Conservation (phyloP, 345 rosid species). For the Kandelia obovata region DNA sequence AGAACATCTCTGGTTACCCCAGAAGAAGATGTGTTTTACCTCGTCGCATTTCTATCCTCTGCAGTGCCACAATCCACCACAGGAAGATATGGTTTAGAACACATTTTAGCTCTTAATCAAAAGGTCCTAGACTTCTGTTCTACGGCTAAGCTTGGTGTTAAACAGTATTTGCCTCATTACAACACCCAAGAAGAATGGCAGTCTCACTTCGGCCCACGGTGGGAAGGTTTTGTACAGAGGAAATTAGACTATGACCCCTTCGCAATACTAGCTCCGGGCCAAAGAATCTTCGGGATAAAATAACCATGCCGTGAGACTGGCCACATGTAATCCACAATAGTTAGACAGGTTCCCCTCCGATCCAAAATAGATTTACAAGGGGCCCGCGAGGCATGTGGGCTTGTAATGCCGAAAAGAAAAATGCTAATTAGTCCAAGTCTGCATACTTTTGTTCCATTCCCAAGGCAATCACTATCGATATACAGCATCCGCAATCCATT, state of each 20-base stretch:
- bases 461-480: conserved; percentile 4
- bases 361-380: not conserved
- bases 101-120: conserved; percentile 61
- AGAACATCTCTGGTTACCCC: conserved; percentile 72
- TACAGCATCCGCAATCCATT: conserved; percentile 10
- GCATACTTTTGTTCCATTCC: conserved; percentile 14
- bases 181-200: conserved; percentile 70
- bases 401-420: conserved; percentile 21
- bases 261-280: conserved; percentile 93
- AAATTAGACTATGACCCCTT: conserved; percentile 76
- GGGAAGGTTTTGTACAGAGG: conserved; percentile 67
- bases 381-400: conserved; percentile 12
- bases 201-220: conserved; percentile 70
- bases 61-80: conserved; percentile 65
- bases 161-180: conserved; percentile 90
- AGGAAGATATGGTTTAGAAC: conserved; percentile 53
- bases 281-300: conserved; percentile 48
- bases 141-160: conserved; percentile 53
- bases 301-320: conserved; percentile 25
- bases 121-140: conserved; percentile 63
- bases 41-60: conserved; percentile 73
- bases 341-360: conserved; percentile 1
- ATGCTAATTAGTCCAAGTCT: conserved; percentile 31
- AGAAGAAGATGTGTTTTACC: conserved; percentile 68
- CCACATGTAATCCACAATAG: conserved; percentile 18